Percentiles rank a stretch among this genome's conserved stretches.
Conservation (phyloP, 2,329 filamentous ascomycete genomes). For the Talaromyces sp. region DNA sequence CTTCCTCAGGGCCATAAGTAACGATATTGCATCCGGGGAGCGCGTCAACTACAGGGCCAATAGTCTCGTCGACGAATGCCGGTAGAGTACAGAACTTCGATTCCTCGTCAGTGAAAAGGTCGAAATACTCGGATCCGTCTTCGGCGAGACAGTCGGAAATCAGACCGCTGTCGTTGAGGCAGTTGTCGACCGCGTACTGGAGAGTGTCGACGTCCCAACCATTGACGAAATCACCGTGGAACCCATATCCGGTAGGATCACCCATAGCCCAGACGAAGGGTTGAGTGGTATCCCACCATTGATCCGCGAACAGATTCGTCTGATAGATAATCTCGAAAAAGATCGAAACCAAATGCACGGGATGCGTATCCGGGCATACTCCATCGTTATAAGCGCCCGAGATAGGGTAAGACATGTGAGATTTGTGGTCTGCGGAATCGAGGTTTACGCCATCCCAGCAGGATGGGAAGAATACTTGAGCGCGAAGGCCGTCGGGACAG, state of each 20-base stretch:
- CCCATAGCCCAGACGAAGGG: slow-evolving; percentile 48
- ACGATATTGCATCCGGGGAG: slow-evolving; percentile 29
- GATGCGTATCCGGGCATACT: slow-evolving; percentile 42
- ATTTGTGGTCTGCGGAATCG: slow-evolving; percentile 31
- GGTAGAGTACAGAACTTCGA: slow-evolving; percentile 53
- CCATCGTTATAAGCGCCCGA: slow-evolving; percentile 33
- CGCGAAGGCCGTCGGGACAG: slow-evolving; percentile 24
- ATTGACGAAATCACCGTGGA: slow-evolving; percentile 57
- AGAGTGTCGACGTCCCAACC: slow-evolving; percentile 71
- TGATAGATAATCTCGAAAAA: slow-evolving; percentile 59
- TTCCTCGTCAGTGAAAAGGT: slow-evolving; percentile 53
- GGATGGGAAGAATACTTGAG: slow-evolving; percentile 37
- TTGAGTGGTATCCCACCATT: slow-evolving; percentile 30
- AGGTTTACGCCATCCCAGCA: slow-evolving; percentile 38
- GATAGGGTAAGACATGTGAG: slow-evolving; percentile 35
- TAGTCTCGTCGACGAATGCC: slow-evolving; percentile 35
- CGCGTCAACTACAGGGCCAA: slow-evolving; percentile 22
- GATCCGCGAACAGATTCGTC: slow-evolving; percentile 37
- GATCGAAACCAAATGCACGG: slow-evolving; percentile 55
- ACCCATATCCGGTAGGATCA: slow-evolving; percentile 51
- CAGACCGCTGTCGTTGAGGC: slow-evolving; percentile 66
- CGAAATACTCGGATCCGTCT: slow-evolving; percentile 49
- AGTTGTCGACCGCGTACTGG: slow-evolving; percentile 67
- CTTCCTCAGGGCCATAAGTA: slow-evolving; percentile 34
- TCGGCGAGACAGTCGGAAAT: slow-evolving; percentile 62